phyloP scores from a whole-genome alignment of 2,329 filamentous ascomycete genomes.

The Neonectria punicea region DNA sequence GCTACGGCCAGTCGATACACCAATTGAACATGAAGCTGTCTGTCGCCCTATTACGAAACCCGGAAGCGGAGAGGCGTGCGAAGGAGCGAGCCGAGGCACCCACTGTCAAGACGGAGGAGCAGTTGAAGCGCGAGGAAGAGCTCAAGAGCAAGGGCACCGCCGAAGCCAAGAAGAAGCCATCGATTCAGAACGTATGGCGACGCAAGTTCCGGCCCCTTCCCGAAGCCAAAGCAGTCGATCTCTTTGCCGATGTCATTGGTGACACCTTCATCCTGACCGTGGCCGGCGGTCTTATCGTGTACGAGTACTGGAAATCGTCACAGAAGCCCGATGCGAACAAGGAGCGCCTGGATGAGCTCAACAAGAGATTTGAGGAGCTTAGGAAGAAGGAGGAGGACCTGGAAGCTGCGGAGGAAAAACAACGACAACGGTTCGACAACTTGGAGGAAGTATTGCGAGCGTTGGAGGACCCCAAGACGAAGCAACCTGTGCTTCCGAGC shows the following conservation, averaged over 20 bases:
- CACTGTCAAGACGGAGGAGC: slow-evolving; percentile 73
- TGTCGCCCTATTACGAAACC: slow-evolving; percentile 68
- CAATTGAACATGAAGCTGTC: slow-evolving; percentile 74
- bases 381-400: slow-evolving; percentile 62
- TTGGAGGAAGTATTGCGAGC: slow-evolving; percentile 65
- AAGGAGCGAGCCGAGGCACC: slow-evolving; percentile 72
- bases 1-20: slow-evolving; percentile 71
- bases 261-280: slow-evolving; percentile 72
- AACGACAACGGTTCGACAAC: slow-evolving; percentile 58
- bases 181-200: slow-evolving; percentile 66
- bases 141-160: slow-evolving; percentile 53
- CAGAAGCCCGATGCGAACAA: slow-evolving; percentile 69
- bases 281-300: slow-evolving; percentile 66
- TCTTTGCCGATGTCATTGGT: slow-evolving; percentile 73
- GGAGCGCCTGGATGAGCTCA: slow-evolving; percentile 63
- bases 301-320: slow-evolving; percentile 69
- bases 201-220: slow-evolving; percentile 72
- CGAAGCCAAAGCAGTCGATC: slow-evolving; percentile 72
- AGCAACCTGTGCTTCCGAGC: slow-evolving; percentile 61
- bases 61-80: slow-evolving; percentile 65
- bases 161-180: slow-evolving; percentile 39
- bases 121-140: slow-evolving; percentile 64
- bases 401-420: slow-evolving; percentile 56
- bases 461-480: slow-evolving; percentile 66
- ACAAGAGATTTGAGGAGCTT: slow-evolving; percentile 60